Base-by-base conservation (phyloP, 305 asterid species). In the Stenogyne calaminthoides region DNA sequence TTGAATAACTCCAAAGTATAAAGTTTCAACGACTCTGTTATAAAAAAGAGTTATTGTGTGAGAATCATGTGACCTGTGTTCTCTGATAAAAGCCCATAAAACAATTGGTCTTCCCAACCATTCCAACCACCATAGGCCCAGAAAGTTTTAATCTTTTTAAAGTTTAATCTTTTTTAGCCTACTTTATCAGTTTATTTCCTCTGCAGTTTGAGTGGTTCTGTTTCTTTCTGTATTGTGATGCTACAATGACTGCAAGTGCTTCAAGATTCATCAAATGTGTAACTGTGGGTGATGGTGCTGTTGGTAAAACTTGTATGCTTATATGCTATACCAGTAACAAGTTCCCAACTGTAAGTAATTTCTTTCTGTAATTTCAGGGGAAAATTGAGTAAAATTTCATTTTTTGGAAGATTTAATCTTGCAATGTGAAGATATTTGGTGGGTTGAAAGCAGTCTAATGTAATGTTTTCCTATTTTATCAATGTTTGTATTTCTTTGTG, bases 41-140 rank as follows among this genome's bases (percentile, higher is more conserved):
- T 29, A 29, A 47, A 71, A 70, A 47, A 74, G 52, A 63, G 54
- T 77, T 16, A 18, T 12, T 74, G 77, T 71, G 82, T 76, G 78
- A 58, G 89, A 54, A 54, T 54, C 60, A 54, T 54, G 60, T 54
- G 60, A 54, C 60, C 51, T 54, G 0, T 15, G 56, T 16, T 54
- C n/a, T 54, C 32, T 54, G 60, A 7, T 54, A 54, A 18, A 54
- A 20, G 29, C 32, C 60, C 60, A 54, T 54, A 54, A 54, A 54
- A 54, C 14, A 54, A 18, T 12, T 18, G 25, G 59, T 9, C 59
- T 54, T 12, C 14, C 59, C 59, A 54, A 54, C 60, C 60, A 54
- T 54, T 54, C 60, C 60, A 54, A 54, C 60, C 29, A 54, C 60
- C 60, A 18, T 12, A 54, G 60, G 14, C 60, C 60, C 60, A 54